Percentiles rank a stretch among this genome's conserved stretches.
phyloP scores from a whole-genome alignment of 768 basidiomycete species.

The Tricholoma furcatifolium region DNA sequence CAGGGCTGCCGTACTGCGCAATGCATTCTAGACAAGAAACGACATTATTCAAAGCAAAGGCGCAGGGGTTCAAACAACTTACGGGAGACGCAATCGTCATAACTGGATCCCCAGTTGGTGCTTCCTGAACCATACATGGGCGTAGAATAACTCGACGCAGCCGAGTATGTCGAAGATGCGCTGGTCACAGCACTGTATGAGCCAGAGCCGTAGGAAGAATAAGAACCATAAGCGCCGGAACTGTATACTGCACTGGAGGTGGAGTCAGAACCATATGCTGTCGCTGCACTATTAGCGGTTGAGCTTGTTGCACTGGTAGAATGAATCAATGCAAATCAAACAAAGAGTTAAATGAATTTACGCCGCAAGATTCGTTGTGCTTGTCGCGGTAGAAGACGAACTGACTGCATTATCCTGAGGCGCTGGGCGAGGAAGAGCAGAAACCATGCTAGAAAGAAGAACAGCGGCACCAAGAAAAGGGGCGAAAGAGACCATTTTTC shows the following conservation, averaged over 20 bases:
- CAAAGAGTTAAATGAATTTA: slow-evolving; percentile 23
- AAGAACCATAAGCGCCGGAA: slow-evolving; percentile 13
- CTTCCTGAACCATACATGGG: slow-evolving; percentile 64
- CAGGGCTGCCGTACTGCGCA: slow-evolving; percentile 49
- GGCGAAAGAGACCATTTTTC: slow-evolving; percentile 61
- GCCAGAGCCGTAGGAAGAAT: slow-evolving; percentile 17
- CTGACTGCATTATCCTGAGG: slow-evolving; percentile 39
- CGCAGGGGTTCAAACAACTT: slow-evolving; percentile 24
- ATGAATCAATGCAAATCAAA: neutral
- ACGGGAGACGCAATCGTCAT: slow-evolving; percentile 73
- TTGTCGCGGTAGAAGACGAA: slow-evolving; percentile 43
- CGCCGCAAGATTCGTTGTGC: slow-evolving; percentile 33
- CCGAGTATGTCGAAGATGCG: slow-evolving; percentile 22
- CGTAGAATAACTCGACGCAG: slow-evolving; percentile 32
- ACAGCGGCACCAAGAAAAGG: slow-evolving; percentile 54
- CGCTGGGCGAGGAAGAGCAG: slow-evolving; percentile 46
- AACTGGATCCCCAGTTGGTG: slow-evolving; percentile 56
- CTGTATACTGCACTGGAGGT: slow-evolving; percentile 22
- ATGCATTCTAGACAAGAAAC: slow-evolving; percentile 52
- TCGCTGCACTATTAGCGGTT: slow-evolving; percentile 9
- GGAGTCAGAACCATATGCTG: slow-evolving; percentile 13
- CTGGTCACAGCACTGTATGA: slow-evolving; percentile 21
- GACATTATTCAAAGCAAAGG: neutral
- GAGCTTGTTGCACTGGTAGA: slow-evolving; percentile 3
- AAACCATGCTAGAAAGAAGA: slow-evolving; percentile 49